phyloP scores from a whole-genome alignment of 805 yeast species.

The Lipomyces orientalis region DNA sequence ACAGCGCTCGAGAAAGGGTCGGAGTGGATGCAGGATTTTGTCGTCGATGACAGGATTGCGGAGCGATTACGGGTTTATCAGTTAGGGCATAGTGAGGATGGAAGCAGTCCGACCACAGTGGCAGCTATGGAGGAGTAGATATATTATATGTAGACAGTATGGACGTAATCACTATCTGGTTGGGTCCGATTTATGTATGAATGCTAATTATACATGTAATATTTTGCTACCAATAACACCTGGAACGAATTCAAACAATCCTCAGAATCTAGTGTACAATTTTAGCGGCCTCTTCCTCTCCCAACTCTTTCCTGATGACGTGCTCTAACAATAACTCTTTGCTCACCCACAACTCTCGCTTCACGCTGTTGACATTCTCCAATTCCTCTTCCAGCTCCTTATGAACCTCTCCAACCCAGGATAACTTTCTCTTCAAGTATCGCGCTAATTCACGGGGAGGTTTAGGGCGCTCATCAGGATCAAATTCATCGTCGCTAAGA shows the following conservation, averaged over 20 bases:
- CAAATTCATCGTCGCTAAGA: conserved; percentile 26
- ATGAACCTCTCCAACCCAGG: conserved; percentile 45
- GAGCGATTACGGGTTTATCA: conserved; percentile 51
- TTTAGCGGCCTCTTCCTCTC: conserved; percentile 35
- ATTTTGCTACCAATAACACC: neutral
- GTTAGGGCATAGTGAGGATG: conserved; percentile 21
- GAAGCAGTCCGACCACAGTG: neutral
- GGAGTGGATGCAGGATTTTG: conserved; percentile 85
- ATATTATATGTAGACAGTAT: neutral
- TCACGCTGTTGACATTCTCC: conserved; percentile 31
- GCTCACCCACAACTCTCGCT: conserved; percentile 42
- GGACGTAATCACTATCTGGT: neutral
- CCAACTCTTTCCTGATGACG: conserved; percentile 40
- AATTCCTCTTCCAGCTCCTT: conserved; percentile 40
- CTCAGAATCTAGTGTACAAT: conserved; percentile 26
- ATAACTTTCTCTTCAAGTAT: conserved; percentile 41
- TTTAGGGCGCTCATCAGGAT: conserved; percentile 26
- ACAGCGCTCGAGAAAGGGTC: conserved; percentile 73
- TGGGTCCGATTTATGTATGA: neutral
- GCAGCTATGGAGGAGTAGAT: neutral
- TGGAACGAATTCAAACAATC: neutral
- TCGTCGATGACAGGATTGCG: conserved; percentile 70
- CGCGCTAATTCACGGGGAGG: conserved; percentile 26
- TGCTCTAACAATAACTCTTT: conserved; percentile 47
- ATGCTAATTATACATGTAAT: neutral